Evolutionary conservation across 768 basidiomycete genomes (phyloP), one percentile per base, ranked within the genome.

Genomic region (Lactarius quietus): DNA sequence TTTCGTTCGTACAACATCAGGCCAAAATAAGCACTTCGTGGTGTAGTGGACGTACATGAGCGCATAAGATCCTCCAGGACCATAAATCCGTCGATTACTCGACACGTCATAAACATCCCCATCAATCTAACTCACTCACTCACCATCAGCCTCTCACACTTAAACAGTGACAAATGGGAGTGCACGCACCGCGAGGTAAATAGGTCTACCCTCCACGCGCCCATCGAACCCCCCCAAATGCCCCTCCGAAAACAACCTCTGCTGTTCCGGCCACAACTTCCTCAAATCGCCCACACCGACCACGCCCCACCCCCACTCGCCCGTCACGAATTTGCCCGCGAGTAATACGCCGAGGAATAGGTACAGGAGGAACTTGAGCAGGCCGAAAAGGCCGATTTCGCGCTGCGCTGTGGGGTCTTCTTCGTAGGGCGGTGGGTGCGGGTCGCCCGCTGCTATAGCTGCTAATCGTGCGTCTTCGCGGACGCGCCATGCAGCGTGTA

Each of bases 51-150:
- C 84, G 68, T 73, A 88, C 89, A 90, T 81, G 72, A 85, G 79
- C 70, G 86, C 81, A 77, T 93, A 93, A 48, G 90, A 84, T 43
- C 94, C 95, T 17, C 95, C 95, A 43, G 88, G 90, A 59, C 95
- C 93, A 74, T 98, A 98, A 12, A 83, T 81, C 26, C 89, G 81
- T 64, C 81, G 79, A 69, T 86, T 87, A 66, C 83, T 82, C n/a
- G 88, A 85, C 59, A 98, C 95, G 72, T 98, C 95, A 76, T 87
- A 98, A 9, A 98, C 93, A 59, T 91, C 90, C 15, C 92, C 91
- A 73, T 94, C 92, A 74, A 98, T 90, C 92, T 93, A 15, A 14
- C 12, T 1, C 14, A 15, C 14, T 12, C 8, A 33, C 3, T 33
- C 33, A 33, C 4, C 33, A 33, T 4, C 33, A n/a, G n/a, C n/a